Percentiles rank a stretch among this genome's conserved stretches.
These are phyloP conservation scores for Colletotrichum destructivum DNA, from an alignment of 2,329 filamentous ascomycete genomes.

Conservation along the genomic window DNA sequence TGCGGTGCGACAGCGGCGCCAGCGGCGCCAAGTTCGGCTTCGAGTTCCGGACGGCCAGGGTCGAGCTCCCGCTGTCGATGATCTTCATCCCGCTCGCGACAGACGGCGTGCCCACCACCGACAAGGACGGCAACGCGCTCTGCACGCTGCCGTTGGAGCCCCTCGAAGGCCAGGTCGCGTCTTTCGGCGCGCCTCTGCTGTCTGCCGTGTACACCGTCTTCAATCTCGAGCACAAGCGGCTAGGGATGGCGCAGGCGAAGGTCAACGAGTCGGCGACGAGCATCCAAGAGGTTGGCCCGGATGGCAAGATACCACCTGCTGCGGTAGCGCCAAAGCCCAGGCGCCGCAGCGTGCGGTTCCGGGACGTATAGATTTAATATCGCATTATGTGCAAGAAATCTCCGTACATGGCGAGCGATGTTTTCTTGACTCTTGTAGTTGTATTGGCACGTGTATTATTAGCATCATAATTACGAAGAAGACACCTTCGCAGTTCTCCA, in stretches of 20 bases:
- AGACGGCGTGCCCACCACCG: not conserved
- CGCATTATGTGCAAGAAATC: not conserved
- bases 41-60: constrained; percentile 4
- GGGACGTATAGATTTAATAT: not conserved
- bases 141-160: constrained; percentile 4
- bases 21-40: constrained; percentile 7
- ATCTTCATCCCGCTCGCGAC: constrained; percentile 10
- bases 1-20: constrained; percentile 8
- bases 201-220: constrained; percentile 3
- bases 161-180: constrained; percentile 1
- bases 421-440: not conserved
- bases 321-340: not conserved
- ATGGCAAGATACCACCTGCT: not conserved
- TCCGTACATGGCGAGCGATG: not conserved
- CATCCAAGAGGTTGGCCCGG: not conserved
- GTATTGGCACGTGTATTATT: too few species aligned
- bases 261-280: not conserved
- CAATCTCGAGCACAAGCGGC: not conserved
- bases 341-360: not conserved
- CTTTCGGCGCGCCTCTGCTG: not conserved
- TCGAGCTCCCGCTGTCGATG: constrained; percentile 13
- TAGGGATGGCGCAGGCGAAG: constrained; percentile 1
- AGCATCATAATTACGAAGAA: not conserved
- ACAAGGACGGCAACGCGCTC: not conserved
- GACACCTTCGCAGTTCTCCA: too few species aligned